Evolutionary conservation across 73 alveolate species (phyloP).

Genomic region (Stentor coeruleus): DNA sequence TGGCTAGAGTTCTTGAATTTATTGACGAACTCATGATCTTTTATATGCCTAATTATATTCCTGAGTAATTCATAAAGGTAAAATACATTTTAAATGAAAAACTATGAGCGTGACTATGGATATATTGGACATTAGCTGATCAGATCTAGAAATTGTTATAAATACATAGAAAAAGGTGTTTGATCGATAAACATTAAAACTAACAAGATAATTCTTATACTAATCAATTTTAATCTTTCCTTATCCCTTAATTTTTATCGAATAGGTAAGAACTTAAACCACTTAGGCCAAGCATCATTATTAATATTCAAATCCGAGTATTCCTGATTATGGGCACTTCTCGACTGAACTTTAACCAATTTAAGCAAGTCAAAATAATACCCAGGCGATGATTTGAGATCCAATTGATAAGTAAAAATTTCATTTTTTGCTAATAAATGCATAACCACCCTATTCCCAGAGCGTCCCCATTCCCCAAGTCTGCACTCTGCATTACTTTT

Average conservation of each 20-base stretch:
- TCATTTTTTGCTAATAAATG: slow-evolving; percentile 7
- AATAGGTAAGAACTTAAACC: neutral
- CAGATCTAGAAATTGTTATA: slow-evolving; percentile 88
- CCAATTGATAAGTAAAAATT: neutral
- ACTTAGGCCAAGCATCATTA: slow-evolving; percentile 7
- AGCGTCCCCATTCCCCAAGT: slow-evolving; percentile 19
- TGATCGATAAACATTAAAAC: too few relatives aligned
- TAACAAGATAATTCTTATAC: too few relatives aligned
- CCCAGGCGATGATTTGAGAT: neutral
- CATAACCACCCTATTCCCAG: neutral
- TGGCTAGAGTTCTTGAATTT: slow-evolving; percentile 34
- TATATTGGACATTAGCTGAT: slow-evolving; percentile 75
- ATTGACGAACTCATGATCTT: slow-evolving; percentile 42
- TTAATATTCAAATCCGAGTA: neutral
- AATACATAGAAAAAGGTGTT: slow-evolving; percentile 83
- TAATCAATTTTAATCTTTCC: too few relatives aligned
- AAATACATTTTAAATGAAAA: slow-evolving; percentile 87
- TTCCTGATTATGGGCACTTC: neutral
- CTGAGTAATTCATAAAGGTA: slow-evolving; percentile 89
- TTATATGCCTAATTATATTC: slow-evolving; percentile 24
- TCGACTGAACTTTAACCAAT: neutral
- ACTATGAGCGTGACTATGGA: slow-evolving; percentile 50
- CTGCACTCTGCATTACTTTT: neutral
- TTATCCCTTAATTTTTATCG: too few relatives aligned
- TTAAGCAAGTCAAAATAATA: neutral